A percentile compares a stretch with the other conserved stretches of the same genome.
Conservation (phyloP, 352 stramenopile genomes). For the Phytophthora sp. region DNA sequence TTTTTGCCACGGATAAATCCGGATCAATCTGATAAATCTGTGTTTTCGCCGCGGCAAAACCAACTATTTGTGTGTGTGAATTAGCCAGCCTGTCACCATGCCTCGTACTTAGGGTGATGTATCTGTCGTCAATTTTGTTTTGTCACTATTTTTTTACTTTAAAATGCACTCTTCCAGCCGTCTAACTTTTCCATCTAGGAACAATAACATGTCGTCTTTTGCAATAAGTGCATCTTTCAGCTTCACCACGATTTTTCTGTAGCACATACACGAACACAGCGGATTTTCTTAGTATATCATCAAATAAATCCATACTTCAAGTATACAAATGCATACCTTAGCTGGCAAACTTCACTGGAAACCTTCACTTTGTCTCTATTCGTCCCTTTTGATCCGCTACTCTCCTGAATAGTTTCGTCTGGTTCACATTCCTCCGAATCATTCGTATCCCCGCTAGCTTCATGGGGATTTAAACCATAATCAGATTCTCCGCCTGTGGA, state of each 20-base stretch:
- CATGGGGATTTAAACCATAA: background rate
- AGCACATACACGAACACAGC: background rate
- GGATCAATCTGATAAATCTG: no score
- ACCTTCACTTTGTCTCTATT: background rate
- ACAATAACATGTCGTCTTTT: constrained; percentile 67
- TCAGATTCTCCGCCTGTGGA: background rate
- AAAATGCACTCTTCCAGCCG: constrained; percentile 45
- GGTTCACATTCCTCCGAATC: background rate
- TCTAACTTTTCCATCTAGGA: constrained; percentile 59
- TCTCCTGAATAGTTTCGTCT: no score
- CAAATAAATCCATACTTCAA: background rate
- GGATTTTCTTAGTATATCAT: background rate
- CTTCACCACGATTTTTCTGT: constrained; percentile 57
- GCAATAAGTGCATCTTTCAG: constrained; percentile 61
- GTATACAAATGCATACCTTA: constrained; percentile 13
- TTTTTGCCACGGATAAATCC: no score
- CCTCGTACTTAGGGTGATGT: no score
- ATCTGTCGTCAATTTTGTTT: no score
- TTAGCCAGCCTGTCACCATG: no score
- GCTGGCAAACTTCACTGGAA: constrained; percentile 17
- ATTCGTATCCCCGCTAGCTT: background rate
- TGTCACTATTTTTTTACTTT: no score
- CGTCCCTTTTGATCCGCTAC: background rate
- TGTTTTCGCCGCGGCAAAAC: no score
- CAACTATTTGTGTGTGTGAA: no score